These are phyloP conservation scores for Uronychia setigera DNA, from an alignment of 73 alveolate species.

Conservation along the genomic window DNA sequence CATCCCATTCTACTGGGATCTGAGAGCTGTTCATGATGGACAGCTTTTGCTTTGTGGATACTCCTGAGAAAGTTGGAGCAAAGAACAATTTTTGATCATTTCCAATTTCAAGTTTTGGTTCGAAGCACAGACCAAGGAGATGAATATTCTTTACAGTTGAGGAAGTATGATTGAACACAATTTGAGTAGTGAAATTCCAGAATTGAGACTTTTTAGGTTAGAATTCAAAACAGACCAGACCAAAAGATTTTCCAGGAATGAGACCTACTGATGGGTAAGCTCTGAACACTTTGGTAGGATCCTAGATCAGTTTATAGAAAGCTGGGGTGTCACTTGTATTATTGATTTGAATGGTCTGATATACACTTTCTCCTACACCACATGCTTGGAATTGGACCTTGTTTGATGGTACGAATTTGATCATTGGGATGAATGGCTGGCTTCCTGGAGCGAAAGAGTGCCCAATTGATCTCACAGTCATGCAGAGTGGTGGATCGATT, in stretches of 20 bases:
- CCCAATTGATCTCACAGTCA: constrained; percentile 86
- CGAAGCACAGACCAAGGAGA: constrained; percentile 92
- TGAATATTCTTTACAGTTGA: constrained; percentile 82
- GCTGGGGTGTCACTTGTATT: constrained; percentile 98
- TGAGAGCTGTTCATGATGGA: constrained; percentile 89
- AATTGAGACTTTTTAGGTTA: constrained; percentile 90
- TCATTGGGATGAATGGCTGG: constrained; percentile 96
- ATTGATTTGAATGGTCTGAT: constrained; percentile 91
- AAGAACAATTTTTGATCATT: constrained; percentile 93
- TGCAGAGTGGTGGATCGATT: constrained; percentile 62
- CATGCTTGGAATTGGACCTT: constrained; percentile 96
- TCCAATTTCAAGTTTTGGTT: constrained; percentile 88
- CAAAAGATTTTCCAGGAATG: constrained; percentile 92
- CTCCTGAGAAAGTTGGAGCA: constrained; percentile 98
- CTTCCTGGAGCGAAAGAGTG: constrained; percentile 96
- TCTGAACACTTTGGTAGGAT: constrained; percentile 93
- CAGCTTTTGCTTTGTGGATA: constrained; percentile 89
- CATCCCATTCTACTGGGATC: constrained; percentile 88
- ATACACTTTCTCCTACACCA: constrained; percentile 91
- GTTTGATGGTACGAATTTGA: constrained; percentile 88
- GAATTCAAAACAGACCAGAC: constrained; percentile 90
- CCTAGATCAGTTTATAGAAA: constrained; percentile 87
- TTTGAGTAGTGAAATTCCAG: constrained; percentile 88
- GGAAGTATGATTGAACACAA: constrained; percentile 91
- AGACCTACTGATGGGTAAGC: constrained; percentile 92